Evolutionary conservation across 306 rosid species (phyloP).

Genomic region (Dryas drummondii): DNA sequence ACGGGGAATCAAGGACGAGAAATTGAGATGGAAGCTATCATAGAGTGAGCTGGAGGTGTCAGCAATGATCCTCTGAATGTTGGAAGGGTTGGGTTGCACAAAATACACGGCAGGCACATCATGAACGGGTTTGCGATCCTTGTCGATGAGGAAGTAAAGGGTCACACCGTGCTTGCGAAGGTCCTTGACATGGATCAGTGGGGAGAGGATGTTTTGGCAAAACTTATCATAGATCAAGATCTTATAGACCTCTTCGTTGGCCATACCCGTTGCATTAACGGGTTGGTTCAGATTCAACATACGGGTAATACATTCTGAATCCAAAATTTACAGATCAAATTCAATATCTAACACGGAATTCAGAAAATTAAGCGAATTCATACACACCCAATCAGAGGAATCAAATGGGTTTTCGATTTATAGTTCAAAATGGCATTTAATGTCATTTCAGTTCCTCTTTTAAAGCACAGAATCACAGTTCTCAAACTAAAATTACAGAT

Average conservation of each 20-base stretch:
- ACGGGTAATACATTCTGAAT: constrained; percentile 82
- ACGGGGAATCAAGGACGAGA: constrained; percentile 82
- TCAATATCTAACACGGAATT: constrained; percentile 7
- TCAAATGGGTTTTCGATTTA: neutral
- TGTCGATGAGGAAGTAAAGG: constrained; percentile 78
- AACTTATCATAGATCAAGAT: constrained; percentile 80
- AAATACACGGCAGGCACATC: constrained; percentile 95
- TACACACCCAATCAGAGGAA: neutral
- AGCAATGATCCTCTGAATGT: constrained; percentile 67
- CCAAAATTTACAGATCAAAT: constrained; percentile 23
- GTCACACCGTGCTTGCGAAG: constrained; percentile 96
- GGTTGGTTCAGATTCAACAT: constrained; percentile 97
- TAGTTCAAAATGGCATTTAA: neutral
- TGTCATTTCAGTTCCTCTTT: neutral
- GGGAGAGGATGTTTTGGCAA: constrained; percentile 87
- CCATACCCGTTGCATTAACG: constrained; percentile 58
- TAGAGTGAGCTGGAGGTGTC: constrained; percentile 73
- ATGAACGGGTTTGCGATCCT: constrained; percentile 85
- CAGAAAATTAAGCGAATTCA: neutral
- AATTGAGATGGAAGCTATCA: constrained; percentile 72
- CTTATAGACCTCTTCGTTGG: constrained; percentile 91
- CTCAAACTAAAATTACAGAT: constrained; percentile 5
- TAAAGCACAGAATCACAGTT: neutral
- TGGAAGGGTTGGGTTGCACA: constrained; percentile 65
- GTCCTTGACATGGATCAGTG: constrained; percentile 86